Conservation (phyloP, 108 stramenopile genomes). For the Cyclotella kingstonii region DNA sequence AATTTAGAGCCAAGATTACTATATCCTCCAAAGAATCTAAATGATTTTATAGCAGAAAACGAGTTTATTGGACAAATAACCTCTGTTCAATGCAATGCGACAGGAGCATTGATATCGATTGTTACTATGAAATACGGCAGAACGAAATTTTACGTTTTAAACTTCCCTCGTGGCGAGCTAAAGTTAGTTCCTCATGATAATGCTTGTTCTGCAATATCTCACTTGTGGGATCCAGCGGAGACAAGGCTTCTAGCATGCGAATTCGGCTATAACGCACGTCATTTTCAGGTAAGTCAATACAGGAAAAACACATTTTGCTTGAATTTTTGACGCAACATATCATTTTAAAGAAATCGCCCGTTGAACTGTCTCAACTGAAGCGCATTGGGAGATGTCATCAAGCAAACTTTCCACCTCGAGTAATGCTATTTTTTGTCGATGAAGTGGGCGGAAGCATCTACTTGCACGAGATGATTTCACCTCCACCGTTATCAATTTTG, state of each 20-base stretch:
- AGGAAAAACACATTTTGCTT: not conserved
- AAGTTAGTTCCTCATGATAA: constrained; percentile 31
- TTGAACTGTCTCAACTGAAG: not conserved
- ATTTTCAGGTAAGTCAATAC: constrained; percentile 2
- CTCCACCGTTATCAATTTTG: constrained; percentile 28
- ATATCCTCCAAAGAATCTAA: constrained; percentile 7
- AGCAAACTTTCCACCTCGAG: constrained; percentile 2
- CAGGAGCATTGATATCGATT: constrained; percentile 55
- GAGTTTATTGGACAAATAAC: constrained; percentile 41
- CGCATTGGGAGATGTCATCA: not conserved
- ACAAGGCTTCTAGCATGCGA: constrained; percentile 40
- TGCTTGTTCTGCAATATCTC: constrained; percentile 22
- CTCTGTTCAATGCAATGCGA: constrained; percentile 49
- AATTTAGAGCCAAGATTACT: constrained; percentile 29
- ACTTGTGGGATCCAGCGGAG: constrained; percentile 57
- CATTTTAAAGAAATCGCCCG: not conserved
- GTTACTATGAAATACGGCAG: constrained; percentile 37
- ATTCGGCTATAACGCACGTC: not conserved
- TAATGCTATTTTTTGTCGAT: constrained; percentile 51
- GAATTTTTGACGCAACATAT: not conserved
- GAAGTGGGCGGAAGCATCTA: constrained; percentile 55
- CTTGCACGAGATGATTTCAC: constrained; percentile 40
- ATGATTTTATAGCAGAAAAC: constrained; percentile 28
- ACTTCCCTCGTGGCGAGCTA: constrained; percentile 37
- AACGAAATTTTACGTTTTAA: constrained; percentile 52